phyloP scores from a whole-genome alignment of 257 asterid species.

The Galeopsis tetrahit region DNA sequence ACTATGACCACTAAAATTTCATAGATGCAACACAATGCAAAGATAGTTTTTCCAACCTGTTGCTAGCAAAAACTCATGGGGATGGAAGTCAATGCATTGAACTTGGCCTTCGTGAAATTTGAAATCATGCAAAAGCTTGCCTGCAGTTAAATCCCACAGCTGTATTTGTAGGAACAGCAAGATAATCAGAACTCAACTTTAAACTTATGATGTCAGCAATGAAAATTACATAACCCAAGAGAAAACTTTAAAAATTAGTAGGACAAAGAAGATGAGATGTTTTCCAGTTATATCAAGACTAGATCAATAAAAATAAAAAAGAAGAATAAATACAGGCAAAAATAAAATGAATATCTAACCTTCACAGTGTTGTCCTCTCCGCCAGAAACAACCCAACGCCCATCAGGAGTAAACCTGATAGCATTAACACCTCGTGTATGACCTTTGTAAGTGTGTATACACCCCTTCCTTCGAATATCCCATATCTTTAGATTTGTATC shows the following conservation, averaged over 20 bases:
- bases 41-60: conserved; percentile 70
- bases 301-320: conserved; percentile 30
- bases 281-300: conserved; percentile 31
- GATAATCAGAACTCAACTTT: conserved; percentile 30
- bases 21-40: conserved; percentile 23
- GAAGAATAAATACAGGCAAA: neutral
- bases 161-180: conserved; percentile 48
- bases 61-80: conserved; percentile 93
- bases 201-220: conserved; percentile 20
- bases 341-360: conserved; percentile 46
- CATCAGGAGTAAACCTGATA: conserved; percentile 97
- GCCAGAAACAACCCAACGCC: conserved; percentile 99
- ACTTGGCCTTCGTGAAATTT: conserved; percentile 94
- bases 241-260: neutral
- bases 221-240: conserved; percentile 2
- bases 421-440: conserved; percentile 94
- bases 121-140: conserved; percentile 94
- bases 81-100: conserved; percentile 96
- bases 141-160: conserved; percentile 99
- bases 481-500: conserved; percentile 98
- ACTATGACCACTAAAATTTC: conserved; percentile 17
- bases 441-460: conserved; percentile 97
- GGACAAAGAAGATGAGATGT: conserved; percentile 23
- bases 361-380: conserved; percentile 98
- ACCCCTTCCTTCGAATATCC: conserved; percentile 97